A percentile compares a stretch with the other conserved stretches of the same genome.
These are phyloP conservation scores for Madurella mycetomatis DNA, from an alignment of 2,329 filamentous ascomycete genomes.

Conservation along the genomic window DNA sequence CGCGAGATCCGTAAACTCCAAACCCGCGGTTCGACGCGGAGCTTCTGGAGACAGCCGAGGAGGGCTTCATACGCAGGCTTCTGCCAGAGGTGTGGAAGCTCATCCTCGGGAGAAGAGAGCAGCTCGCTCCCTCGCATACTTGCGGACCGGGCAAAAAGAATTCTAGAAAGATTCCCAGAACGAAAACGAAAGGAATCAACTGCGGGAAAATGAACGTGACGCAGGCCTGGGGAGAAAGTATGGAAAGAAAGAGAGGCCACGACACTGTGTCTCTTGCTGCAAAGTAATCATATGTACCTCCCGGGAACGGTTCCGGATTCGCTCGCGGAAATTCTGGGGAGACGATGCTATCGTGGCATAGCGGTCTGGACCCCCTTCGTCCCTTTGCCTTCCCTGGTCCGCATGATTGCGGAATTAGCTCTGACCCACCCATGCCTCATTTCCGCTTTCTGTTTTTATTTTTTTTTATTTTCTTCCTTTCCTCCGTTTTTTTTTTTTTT, in stretches of 20 bases:
- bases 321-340: background rate
- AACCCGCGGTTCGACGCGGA: conserved; percentile 63
- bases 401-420: background rate
- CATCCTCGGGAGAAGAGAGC: conserved; percentile 49
- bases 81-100: conserved; percentile 79
- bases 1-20: conserved; percentile 53
- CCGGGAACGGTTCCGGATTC: background rate
- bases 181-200: background rate
- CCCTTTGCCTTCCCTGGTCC: background rate
- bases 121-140: conserved; percentile 21
- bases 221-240: background rate
- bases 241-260: background rate
- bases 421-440: conserved; percentile 5
- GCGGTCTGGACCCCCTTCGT: background rate
- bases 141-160: background rate
- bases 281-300: too few species aligned
- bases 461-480: background rate
- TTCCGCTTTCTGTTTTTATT: background rate
- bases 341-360: background rate
- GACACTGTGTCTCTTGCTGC: too few species aligned
- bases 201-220: background rate
- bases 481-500: background rate
- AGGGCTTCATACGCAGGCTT: conserved; percentile 64
- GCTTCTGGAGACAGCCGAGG: conserved; percentile 58
- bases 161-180: background rate